A percentile compares a stretch with the other conserved stretches of the same genome.
phyloP scores from a whole-genome alignment of 257 asterid species.

The Solanum lignicaule region DNA sequence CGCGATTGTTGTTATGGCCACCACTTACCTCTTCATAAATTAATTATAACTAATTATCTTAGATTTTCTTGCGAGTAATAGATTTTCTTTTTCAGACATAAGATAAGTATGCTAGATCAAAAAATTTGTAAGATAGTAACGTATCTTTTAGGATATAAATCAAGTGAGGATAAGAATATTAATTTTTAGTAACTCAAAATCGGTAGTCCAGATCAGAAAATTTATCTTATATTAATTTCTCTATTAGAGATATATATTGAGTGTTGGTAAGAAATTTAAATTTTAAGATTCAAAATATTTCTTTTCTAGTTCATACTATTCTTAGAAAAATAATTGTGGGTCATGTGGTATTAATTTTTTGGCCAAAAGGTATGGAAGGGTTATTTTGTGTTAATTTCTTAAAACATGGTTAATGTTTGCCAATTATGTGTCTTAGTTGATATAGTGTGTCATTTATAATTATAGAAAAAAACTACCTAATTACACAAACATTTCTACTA shows the following conservation, averaged over 20 bases:
- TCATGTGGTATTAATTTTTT: neutral
- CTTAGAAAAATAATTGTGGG: neutral
- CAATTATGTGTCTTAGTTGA: neutral
- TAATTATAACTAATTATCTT: neutral
- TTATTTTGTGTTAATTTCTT: neutral
- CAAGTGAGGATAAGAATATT: neutral
- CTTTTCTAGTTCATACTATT: neutral
- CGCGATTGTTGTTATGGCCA: neutral
- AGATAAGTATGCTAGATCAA: neutral
- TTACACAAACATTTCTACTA: too few relatives aligned
- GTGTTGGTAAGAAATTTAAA: neutral
- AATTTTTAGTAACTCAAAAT: neutral
- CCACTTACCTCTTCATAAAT: neutral
- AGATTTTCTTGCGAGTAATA: neutral
- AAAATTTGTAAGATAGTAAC: neutral
- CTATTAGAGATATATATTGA: neutral
- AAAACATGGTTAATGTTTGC: neutral
- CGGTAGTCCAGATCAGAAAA: neutral
- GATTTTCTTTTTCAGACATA: neutral
- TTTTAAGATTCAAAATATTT: neutral
- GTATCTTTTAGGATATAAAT: neutral
- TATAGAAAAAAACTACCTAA: too few relatives aligned
- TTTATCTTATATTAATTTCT: neutral
- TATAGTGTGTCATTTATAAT: too few relatives aligned
- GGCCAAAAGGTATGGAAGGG: neutral